Base-by-base conservation (phyloP, 148 eudicot species). In the Heliosperma pusillum region DNA sequence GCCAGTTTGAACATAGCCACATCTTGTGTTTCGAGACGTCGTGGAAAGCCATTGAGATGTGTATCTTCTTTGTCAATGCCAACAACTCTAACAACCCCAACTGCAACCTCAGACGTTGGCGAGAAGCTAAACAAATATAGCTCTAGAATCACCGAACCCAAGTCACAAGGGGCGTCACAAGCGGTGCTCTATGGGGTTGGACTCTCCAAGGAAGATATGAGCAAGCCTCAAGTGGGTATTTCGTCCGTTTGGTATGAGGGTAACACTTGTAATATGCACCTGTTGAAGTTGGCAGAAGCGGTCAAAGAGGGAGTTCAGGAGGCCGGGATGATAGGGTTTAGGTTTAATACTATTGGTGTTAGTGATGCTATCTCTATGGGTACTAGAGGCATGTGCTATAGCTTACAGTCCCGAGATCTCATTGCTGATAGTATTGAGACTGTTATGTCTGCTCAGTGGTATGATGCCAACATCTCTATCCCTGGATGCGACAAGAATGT, bases 301-400 rank as follows among this genome's bases (percentile, higher is more conserved):
- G 98, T 91, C n/a, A 91, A 88, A 82, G 85, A 89, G 61, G 98
- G 98, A 22, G 98, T 94, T 50, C 63, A 65, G 21, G 90, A 88
- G 50, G 93, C 90, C 26, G 95, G 93, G 12, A 94, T 94, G 98
- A 88, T 94, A 57, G 98, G 98, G 67, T 93, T 93, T 66, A 86
- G 98, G 84, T 94, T 94, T 61, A 94, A 94, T 67, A 91, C 98
- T 2, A 84, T 94, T 69, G 98, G 98, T 64, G 98, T 94, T 10
- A 91, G 96, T 82, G 98, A 94, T 80, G 98, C 98, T 24, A 94
- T 91, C 55, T 91, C 97, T 2, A 94, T 94, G 98, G 98, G 98
- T 77, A 94, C 98, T 12, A 87, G 98, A 81, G 98, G 98, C 53
- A 94, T 94, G 98, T 94, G 97, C 62, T 91, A 83, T 72, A 91